Evolutionary conservation across 2,329 filamentous ascomycete genomes (phyloP).

Genomic region (Orbilia brochopaga): DNA sequence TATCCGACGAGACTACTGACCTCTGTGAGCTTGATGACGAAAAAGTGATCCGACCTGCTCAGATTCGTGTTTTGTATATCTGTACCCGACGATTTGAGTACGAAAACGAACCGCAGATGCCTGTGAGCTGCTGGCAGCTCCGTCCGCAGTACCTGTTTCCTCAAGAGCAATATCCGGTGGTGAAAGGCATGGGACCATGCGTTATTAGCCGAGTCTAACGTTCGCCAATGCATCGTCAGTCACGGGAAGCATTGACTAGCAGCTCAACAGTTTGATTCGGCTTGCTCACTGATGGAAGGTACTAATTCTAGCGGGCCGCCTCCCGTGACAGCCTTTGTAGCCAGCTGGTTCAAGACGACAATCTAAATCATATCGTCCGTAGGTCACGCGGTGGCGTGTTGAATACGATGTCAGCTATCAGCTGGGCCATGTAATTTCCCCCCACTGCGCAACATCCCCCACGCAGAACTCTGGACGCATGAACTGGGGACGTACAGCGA

Average conservation of each 20-base stretch:
- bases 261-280: not conserved
- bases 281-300: slow-evolving; percentile 42
- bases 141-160: slow-evolving; percentile 46
- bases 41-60: slow-evolving; percentile 39
- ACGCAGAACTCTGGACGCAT: no score
- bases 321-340: slow-evolving; percentile 28
- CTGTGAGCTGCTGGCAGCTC: slow-evolving; percentile 28
- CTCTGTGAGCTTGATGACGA: slow-evolving; percentile 41
- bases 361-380: slow-evolving; percentile 7
- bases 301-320: slow-evolving; percentile 45
- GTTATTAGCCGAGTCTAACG: slow-evolving; percentile 37
- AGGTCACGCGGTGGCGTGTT: not conserved
- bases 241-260: not conserved
- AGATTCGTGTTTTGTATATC: slow-evolving; percentile 45
- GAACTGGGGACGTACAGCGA: slow-evolving; percentile 22
- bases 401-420: slow-evolving; percentile 6
- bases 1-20: slow-evolving; percentile 18
- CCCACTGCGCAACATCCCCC: not conserved
- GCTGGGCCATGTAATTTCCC: no score
- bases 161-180: slow-evolving; percentile 39
- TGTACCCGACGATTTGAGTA: slow-evolving; percentile 38
- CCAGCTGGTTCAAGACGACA: slow-evolving; percentile 40
- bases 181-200: slow-evolving; percentile 41
- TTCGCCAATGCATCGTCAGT: slow-evolving; percentile 3
- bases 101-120: slow-evolving; percentile 46